phyloP scores from a whole-genome alignment of 2,329 filamentous ascomycete genomes.

The Colletotrichum acutatum region DNA sequence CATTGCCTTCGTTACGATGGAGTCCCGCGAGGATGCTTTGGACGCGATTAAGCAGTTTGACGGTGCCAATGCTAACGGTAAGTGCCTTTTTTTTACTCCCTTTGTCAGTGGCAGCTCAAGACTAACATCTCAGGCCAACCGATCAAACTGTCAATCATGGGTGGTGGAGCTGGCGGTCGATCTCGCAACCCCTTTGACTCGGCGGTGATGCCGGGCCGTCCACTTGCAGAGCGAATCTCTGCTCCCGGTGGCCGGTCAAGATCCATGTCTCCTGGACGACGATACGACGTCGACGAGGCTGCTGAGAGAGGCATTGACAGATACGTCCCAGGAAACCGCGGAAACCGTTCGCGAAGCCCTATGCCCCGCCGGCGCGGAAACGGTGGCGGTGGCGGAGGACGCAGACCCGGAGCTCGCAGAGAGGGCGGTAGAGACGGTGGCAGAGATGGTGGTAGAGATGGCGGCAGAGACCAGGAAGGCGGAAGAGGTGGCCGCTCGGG shows the following conservation, averaged over 20 bases:
- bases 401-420: constrained; percentile 61
- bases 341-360: constrained; percentile 69
- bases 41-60: constrained; percentile 84
- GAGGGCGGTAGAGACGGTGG: constrained; percentile 53
- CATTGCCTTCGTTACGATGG: constrained; percentile 85
- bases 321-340: constrained; percentile 74
- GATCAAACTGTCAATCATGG: constrained; percentile 77
- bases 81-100: constrained; percentile 27
- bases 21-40: constrained; percentile 75
- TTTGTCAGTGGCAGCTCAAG: neutral
- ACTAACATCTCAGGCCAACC: constrained; percentile 70
- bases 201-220: constrained; percentile 64
- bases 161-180: constrained; percentile 54
- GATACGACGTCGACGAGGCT: constrained; percentile 65
- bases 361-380: constrained; percentile 61
- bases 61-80: constrained; percentile 88
- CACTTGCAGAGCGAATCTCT: constrained; percentile 71
- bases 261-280: constrained; percentile 64
- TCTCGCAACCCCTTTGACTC: constrained; percentile 67
- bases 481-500: constrained; percentile 49
- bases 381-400: constrained; percentile 55
- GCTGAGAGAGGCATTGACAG: constrained; percentile 78
- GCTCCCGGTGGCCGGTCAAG: constrained; percentile 68
- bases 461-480: constrained; percentile 55
- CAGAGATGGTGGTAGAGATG: constrained; percentile 51